Conservation (phyloP, 2,329 filamentous ascomycete species). For the Epichloe gansuensis region DNA sequence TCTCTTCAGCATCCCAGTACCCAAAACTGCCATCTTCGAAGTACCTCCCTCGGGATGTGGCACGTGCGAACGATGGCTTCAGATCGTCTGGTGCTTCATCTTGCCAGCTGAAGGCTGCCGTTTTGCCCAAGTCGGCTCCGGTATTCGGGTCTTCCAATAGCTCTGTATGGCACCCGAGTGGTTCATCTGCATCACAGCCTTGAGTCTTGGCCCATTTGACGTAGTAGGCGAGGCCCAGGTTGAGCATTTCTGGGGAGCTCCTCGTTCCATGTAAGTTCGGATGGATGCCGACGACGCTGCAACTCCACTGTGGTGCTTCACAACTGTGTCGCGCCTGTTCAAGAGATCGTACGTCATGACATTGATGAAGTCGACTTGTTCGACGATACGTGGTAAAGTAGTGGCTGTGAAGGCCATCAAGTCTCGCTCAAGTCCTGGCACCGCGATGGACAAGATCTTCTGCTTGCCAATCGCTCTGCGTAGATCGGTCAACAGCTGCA, state of each 20-base stretch:
- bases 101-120: constrained; percentile 49
- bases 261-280: constrained; percentile 45
- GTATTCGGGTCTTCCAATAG: constrained; percentile 45
- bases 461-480: constrained; percentile 41
- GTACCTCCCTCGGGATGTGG: constrained; percentile 38
- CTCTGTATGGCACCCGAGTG: constrained; percentile 42
- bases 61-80: constrained; percentile 43
- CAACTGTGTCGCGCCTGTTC: constrained; percentile 53
- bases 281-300: constrained; percentile 40
- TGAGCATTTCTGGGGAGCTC: constrained; percentile 40
- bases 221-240: constrained; percentile 56
- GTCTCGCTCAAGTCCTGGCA: constrained; percentile 51
- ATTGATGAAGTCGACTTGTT: constrained; percentile 54
- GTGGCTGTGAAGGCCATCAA: constrained; percentile 54
- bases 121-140: constrained; percentile 44
- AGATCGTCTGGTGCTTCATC: constrained; percentile 42
- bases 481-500: constrained; percentile 46
- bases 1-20: constrained; percentile 48
- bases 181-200: constrained; percentile 26
- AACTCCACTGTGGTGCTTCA: constrained; percentile 55
- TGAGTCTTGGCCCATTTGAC: constrained; percentile 50
- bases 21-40: constrained; percentile 53
- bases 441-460: constrained; percentile 55
- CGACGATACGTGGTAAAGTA: constrained; percentile 45
- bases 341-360: constrained; percentile 59